Percentiles rank a stretch among this genome's conserved stretches.
These are phyloP conservation scores for Epichloe aotearoae DNA, from an alignment of 2,329 filamentous ascomycete species.

Conservation along the genomic window DNA sequence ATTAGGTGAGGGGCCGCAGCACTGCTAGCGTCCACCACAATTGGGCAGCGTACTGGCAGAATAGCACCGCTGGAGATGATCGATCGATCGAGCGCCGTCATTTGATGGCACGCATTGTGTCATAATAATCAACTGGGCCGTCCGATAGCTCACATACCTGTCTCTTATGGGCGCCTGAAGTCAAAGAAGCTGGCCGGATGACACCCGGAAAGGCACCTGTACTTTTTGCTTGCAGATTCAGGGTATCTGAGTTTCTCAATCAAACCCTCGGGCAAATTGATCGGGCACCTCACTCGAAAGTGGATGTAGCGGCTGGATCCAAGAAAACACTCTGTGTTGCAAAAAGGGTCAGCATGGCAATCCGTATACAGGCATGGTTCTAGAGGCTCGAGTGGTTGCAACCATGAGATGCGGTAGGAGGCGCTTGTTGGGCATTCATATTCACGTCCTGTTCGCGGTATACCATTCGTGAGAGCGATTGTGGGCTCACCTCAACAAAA, in stretches of 20 bases:
- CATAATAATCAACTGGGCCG: background rate
- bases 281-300: background rate
- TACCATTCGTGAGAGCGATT: background rate
- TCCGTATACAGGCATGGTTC: background rate
- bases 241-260: background rate
- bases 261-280: background rate
- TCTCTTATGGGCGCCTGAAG: background rate
- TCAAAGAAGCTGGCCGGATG: background rate
- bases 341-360: background rate
- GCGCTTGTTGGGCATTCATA: background rate
- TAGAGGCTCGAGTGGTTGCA: background rate
- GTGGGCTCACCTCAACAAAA: background rate
- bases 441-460: background rate
- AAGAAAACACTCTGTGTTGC: background rate
- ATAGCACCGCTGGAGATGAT: background rate
- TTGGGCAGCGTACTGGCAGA: background rate
- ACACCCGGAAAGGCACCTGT: background rate
- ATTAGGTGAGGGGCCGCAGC: background rate
- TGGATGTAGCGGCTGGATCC: background rate
- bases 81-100: constrained; percentile 2
- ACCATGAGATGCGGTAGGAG: background rate
- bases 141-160: background rate
- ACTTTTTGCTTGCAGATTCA: background rate
- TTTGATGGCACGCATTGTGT: background rate
- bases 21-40: background rate